Evolutionary conservation across 495 filamentous ascomycete species (phyloP).

Genomic region (Trichoderma erinaceum): DNA sequence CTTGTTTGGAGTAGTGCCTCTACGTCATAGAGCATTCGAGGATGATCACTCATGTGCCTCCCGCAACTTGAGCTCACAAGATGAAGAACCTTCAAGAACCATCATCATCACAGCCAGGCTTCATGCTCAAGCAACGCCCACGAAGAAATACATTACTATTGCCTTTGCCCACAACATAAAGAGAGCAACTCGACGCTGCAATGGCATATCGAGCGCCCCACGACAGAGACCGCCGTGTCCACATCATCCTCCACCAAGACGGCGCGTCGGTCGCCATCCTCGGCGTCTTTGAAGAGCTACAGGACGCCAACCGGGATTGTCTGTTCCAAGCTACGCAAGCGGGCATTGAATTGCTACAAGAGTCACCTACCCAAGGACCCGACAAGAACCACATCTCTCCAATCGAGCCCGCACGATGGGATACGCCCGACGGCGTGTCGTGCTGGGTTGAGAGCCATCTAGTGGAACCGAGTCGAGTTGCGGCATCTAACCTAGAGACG

Average conservation of each 20-base stretch:
- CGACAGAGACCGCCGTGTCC: constrained; percentile 11
- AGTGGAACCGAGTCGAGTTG: not conserved
- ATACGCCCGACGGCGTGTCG: constrained; percentile 13
- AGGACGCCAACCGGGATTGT: constrained; percentile 16
- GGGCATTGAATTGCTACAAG: constrained; percentile 7
- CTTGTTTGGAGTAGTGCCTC: too few species aligned
- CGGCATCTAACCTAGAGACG: not conserved
- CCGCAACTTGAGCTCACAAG: not conserved
- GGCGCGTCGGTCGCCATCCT: not conserved
- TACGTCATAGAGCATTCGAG: not conserved
- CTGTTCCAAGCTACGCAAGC: not conserved
- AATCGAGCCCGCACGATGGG: constrained; percentile 10
- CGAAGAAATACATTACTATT: not conserved
- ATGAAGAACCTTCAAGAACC: not conserved
- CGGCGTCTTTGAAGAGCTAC: constrained; percentile 15
- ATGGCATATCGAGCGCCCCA: constrained; percentile 3
- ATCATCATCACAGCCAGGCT: not conserved
- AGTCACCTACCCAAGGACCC: not conserved
- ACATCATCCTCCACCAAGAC: constrained; percentile 15
- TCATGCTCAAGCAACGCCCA: not conserved
- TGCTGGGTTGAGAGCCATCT: constrained; percentile 17
- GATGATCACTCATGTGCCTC: not conserved
- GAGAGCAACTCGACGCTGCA: not conserved
- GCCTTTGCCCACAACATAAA: not conserved
- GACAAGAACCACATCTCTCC: not conserved